A percentile compares a stretch with the other conserved stretches of the same genome.
These are phyloP conservation scores for Fusarium sambucinum DNA, from an alignment of 2,329 filamentous ascomycete genomes.

Conservation along the genomic window DNA sequence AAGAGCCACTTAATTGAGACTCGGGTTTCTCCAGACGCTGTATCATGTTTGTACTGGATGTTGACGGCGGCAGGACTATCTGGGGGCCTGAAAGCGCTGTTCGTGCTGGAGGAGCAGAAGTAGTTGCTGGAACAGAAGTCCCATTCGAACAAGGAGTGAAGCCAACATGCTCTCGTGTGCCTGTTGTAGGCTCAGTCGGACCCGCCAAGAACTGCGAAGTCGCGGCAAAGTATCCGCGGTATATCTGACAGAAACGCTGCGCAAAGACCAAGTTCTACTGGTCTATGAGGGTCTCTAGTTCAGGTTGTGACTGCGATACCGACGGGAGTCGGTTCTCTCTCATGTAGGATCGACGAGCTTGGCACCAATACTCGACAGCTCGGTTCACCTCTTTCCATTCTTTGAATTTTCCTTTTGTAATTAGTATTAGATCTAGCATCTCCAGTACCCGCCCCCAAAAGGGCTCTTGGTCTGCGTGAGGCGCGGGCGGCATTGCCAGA, in stretches of 20 bases:
- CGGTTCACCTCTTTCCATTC: not conserved
- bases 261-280: conserved; percentile 37
- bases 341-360: not conserved
- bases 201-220: not conserved
- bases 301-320: not conserved
- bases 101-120: too few species aligned
- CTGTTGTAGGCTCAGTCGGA: too few species aligned
- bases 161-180: not conserved
- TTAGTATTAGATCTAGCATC: not conserved
- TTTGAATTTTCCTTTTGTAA: not conserved
- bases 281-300: conserved; percentile 28
- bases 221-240: conserved; percentile 7
- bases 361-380: conserved; percentile 19
- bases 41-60: too few species aligned
- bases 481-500: fast-evolving
- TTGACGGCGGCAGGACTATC: too few species aligned
- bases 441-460: conserved; percentile 2
- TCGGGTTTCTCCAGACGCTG: too few species aligned
- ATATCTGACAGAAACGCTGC: conserved; percentile 7
- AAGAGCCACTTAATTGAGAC: too few species aligned
- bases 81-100: too few species aligned
- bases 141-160: not conserved
- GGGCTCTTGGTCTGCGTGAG: not conserved
- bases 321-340: conserved; percentile 2
- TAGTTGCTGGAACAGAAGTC: not conserved